Percentiles rank a stretch among this genome's conserved stretches.
Evolutionary conservation across 1,139 yeast genomes (phyloP).

Genomic region (Zygosaccharomyces pseudobailii): DNA sequence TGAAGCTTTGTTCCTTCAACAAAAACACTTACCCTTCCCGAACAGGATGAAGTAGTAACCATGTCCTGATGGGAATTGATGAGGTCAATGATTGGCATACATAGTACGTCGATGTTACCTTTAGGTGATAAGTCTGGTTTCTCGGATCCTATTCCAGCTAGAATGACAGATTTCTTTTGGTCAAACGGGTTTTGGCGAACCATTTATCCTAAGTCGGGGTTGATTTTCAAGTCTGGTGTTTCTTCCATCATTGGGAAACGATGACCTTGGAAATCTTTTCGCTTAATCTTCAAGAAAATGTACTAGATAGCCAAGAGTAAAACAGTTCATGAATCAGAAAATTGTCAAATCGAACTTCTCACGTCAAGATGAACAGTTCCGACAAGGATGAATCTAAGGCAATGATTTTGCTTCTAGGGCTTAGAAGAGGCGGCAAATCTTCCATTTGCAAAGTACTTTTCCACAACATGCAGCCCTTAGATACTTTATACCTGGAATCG

Average conservation of each 20-base stretch:
- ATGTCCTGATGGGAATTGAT: constrained; percentile 60
- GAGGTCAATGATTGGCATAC: constrained; percentile 64
- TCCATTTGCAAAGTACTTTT: constrained; percentile 93
- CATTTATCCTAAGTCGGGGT: constrained; percentile 9
- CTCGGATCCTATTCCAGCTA: constrained; percentile 49
- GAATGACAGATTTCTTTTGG: constrained; percentile 59
- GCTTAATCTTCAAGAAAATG: not conserved
- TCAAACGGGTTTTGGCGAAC: constrained; percentile 49
- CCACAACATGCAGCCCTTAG: constrained; percentile 94
- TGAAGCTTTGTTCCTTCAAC: constrained; percentile 52
- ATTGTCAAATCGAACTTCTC: not conserved
- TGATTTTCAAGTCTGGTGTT: not conserved
- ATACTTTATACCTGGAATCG: constrained; percentile 83
- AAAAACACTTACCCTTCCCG: constrained; percentile 80
- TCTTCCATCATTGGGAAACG: not conserved
- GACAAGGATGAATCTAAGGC: constrained; percentile 51
- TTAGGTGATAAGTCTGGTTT: constrained; percentile 75
- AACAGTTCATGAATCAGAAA: too few species aligned
- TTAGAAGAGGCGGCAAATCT: constrained; percentile 75
- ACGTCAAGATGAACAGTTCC: constrained; percentile 3
- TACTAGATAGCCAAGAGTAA: not conserved
- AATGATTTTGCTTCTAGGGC: constrained; percentile 78
- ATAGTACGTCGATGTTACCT: constrained; percentile 69
- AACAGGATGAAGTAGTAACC: constrained; percentile 86
- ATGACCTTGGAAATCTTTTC: not conserved